phyloP scores from a whole-genome alignment of 2,329 filamentous ascomycete species.

The Neonectria magnoliae region DNA sequence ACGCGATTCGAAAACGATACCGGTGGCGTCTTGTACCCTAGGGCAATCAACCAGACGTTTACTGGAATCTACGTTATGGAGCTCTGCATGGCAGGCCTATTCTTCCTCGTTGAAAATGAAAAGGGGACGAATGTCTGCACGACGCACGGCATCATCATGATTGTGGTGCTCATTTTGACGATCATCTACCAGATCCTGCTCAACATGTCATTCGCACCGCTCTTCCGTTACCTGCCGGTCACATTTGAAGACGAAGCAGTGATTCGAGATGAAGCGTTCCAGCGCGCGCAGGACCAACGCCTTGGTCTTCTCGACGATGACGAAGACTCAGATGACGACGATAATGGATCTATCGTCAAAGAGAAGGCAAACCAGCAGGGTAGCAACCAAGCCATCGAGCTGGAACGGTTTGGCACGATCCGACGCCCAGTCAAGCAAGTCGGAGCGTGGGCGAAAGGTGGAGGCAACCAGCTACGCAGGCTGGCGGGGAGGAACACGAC shows the following conservation, averaged over 20 bases:
- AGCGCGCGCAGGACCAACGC: conserved; percentile 77
- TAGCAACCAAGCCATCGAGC: conserved; percentile 51
- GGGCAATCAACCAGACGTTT: conserved; percentile 94
- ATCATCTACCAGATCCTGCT: conserved; percentile 81
- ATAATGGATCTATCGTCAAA: conserved; percentile 53
- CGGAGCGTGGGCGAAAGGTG: conserved; percentile 51
- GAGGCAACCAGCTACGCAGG: conserved; percentile 60
- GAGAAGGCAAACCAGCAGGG: conserved; percentile 42
- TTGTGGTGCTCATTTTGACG: conserved; percentile 77
- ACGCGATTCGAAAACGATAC: conserved; percentile 91
- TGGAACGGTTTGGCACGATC: conserved; percentile 52
- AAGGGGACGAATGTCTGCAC: conserved; percentile 67
- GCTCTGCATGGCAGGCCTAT: conserved; percentile 86
- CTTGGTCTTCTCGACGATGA: conserved; percentile 69
- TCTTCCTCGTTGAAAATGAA: conserved; percentile 78
- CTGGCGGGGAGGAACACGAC: conserved; percentile 47
- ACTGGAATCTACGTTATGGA: conserved; percentile 96
- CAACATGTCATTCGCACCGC: conserved; percentile 83
- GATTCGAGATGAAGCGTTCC: conserved; percentile 88
- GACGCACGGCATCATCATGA: conserved; percentile 86
- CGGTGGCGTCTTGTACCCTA: conserved; percentile 89
- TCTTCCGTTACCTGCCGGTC: conserved; percentile 90
- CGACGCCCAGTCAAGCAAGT: conserved; percentile 59
- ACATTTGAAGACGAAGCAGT: conserved; percentile 96
- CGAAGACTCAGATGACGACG: conserved; percentile 58